These are phyloP conservation scores for Pythium brassicae DNA, from an alignment of 352 stramenopile species.

Conservation along the genomic window DNA sequence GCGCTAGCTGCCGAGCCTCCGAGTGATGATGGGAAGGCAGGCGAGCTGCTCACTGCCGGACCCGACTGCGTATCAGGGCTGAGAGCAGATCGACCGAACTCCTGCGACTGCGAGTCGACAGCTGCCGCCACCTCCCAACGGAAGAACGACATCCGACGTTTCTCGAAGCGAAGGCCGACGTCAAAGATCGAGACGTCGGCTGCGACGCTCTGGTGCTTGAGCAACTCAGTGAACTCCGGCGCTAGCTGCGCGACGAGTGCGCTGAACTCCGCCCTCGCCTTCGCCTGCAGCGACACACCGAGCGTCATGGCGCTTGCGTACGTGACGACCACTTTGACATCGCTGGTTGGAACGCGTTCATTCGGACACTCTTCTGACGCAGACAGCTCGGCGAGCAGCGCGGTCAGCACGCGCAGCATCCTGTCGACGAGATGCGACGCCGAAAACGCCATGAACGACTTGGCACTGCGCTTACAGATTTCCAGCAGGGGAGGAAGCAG, in stretches of 20 bases:
- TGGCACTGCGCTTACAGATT: slow-evolving; percentile 40
- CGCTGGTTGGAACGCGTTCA: slow-evolving; percentile 7
- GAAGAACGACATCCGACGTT: slow-evolving; percentile 22
- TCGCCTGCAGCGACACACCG: slow-evolving; percentile 23
- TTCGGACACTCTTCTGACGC: slow-evolving; percentile 11
- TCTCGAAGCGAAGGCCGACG: slow-evolving; percentile 31
- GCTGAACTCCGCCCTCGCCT: slow-evolving; percentile 29
- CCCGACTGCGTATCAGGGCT: slow-evolving; percentile 8
- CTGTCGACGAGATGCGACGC: slow-evolving; percentile 41
- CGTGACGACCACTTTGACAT: slow-evolving; percentile 31
- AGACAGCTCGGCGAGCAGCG: slow-evolving; percentile 29
- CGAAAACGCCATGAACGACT: slow-evolving; percentile 34
- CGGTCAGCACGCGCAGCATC: slow-evolving; percentile 34
- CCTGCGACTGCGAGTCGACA: slow-evolving; percentile 20
- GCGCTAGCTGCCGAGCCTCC: slow-evolving; percentile 10
- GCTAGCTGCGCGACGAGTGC: slow-evolving; percentile 16
- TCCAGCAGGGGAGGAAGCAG: slow-evolving; percentile 44
- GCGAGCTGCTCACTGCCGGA: neutral
- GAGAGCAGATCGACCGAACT: slow-evolving; percentile 18
- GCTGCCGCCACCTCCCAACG: slow-evolving; percentile 20
- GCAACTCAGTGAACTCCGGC: slow-evolving; percentile 20
- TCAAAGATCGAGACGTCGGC: slow-evolving; percentile 31
- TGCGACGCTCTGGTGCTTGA: slow-evolving; percentile 17
- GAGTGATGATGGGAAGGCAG: neutral
- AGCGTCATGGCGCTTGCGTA: slow-evolving; percentile 33